Base-by-base conservation (phyloP, 73 alveolate genomes). In the Effrenium voratum region DNA sequence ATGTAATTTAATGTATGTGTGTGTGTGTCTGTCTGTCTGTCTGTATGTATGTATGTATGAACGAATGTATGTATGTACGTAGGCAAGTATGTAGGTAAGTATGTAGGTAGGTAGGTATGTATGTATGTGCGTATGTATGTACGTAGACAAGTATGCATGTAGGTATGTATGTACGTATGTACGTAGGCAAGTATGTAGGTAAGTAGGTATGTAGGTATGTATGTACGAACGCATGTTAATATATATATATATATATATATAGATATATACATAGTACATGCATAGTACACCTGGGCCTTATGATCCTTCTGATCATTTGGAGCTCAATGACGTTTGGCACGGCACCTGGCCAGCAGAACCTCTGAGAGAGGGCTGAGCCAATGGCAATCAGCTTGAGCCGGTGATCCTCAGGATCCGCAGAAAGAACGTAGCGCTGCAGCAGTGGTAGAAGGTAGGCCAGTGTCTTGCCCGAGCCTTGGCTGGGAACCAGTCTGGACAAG, bases 351-450 rank as follows among this genome's bases (percentile, higher is more conserved):
- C 3, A 24, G 47, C 5, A 10, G 47, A 13, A 32, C n/a, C 77
- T 66, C 46, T 15, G 50, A 36, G 82, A 24, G 1, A 36, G 49
- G 60, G 30, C 46, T 28, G 83, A 50, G 10, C 12, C 49, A 70
- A 70, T 24, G n/a, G 68, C 87, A 44, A 90, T 90, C n/a, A 90
- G 16, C 75, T 70, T 68, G 36, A 90, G 40, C 36, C 87, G 79
- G 26, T 52, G 40, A 34, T 90, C 97, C 13, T 16, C 85, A 30
- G 97, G 97, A 52, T 90, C 97, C 8, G 97, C 55, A 1, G 97
- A 75, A 28, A 90, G 86, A 30, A 90, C 97, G 57, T 90, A 55
- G 95, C 95, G 95, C 84, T 87, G 95, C 47, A 87, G 59, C 95
- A 87, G 84, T 10, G 95, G 95, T 47, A 87, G 68, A n/a, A 87